phyloP scores from a whole-genome alignment of 208 protist species.

The Angomonas ambiguus region DNA sequence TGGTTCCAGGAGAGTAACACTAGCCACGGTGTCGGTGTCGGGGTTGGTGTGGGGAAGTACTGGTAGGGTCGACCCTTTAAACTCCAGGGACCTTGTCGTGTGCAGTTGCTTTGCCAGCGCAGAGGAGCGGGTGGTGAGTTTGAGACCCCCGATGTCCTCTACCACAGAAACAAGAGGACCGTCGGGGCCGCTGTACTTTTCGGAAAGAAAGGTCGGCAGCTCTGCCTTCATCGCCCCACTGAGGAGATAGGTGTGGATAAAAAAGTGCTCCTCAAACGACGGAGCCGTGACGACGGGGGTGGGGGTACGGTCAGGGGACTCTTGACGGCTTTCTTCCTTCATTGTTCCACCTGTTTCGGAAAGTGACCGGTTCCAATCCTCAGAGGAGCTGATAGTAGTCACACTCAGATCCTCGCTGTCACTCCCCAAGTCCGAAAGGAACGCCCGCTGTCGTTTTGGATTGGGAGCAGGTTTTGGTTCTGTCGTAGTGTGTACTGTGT shows the following conservation, averaged over 20 bases:
- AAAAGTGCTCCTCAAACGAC: background rate
- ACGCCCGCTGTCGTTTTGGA: no score
- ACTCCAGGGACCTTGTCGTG: background rate
- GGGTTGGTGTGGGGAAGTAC: background rate
- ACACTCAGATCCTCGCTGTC: no score
- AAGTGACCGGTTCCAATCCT: no score
- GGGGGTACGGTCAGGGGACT: no score
- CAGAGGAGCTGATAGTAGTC: no score
- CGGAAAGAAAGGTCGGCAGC: background rate
- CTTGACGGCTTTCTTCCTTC: no score
- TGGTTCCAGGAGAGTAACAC: no score
- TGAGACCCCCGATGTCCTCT: background rate
- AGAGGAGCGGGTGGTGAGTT: background rate
- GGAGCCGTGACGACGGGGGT: background rate
- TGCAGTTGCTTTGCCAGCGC: background rate
- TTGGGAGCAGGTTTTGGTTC: no score
- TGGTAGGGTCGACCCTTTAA: background rate
- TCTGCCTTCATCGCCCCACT: background rate
- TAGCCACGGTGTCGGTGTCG: no score
- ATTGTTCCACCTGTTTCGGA: background rate
- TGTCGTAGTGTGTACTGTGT: no score
- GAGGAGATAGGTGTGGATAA: slow-evolving; percentile 2
- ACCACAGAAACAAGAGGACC: background rate
- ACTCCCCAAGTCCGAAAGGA: no score
- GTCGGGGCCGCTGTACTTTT: background rate